Evolutionary conservation across 139 green algal species (phyloP).

Genomic region (Chlamydomonas urium): DNA sequence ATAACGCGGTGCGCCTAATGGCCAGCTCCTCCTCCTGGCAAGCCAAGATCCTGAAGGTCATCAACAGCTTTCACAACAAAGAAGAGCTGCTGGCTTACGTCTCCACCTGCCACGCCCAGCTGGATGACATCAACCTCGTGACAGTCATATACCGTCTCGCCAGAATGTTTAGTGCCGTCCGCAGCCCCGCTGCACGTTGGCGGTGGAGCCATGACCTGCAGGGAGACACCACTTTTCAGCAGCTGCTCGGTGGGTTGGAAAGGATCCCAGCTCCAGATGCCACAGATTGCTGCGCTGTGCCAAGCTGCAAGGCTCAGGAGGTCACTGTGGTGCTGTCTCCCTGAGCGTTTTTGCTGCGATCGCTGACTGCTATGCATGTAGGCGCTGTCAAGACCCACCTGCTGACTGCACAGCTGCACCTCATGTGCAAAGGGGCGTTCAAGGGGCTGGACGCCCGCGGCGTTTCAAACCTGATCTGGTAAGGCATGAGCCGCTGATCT

Average conservation of each 20-base stretch:
- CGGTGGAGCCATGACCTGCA: conserved; percentile 35
- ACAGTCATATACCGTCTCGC: conserved; percentile 53
- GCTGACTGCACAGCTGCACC: conserved; percentile 38
- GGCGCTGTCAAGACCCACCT: conserved; percentile 44
- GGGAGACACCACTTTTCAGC: conserved; percentile 30
- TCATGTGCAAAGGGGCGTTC: conserved; percentile 30
- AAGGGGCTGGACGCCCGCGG: conserved; percentile 52
- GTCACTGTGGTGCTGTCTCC: no score
- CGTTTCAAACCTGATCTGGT: conserved; percentile 51
- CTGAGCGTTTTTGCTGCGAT: no score
- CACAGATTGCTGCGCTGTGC: no score
- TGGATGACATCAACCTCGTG: conserved; percentile 54
- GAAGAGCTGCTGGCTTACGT: conserved; percentile 49
- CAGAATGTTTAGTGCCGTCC: conserved; percentile 37
- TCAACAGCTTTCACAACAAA: conserved; percentile 42
- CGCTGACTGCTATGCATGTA: no score
- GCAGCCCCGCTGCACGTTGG: conserved; percentile 15
- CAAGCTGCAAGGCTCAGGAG: no score
- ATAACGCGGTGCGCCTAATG: no score
- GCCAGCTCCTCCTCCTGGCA: conserved; percentile 27
- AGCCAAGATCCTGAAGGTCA: conserved; percentile 40
- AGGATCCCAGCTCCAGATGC: no score
- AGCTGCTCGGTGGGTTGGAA: conserved; percentile 52
- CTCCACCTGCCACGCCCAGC: conserved; percentile 23
- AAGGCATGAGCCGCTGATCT: neutral